These are phyloP conservation scores for Pythium dissimile DNA, from an alignment of 352 stramenopile genomes.

Conservation along the genomic window DNA sequence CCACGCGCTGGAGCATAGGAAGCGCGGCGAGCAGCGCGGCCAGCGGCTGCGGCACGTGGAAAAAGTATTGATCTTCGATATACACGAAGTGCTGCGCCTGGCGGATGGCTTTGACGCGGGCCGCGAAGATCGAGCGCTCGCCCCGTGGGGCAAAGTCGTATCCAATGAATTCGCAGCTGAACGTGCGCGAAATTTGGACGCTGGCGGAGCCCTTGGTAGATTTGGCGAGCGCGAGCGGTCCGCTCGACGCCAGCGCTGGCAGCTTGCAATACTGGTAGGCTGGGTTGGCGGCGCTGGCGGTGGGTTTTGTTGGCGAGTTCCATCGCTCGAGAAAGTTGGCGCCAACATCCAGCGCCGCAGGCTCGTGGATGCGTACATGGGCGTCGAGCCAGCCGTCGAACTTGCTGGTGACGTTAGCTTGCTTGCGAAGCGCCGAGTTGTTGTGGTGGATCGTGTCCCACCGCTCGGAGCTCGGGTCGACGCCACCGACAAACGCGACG, in stretches of 20 bases:
- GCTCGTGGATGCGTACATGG: constrained; percentile 18
- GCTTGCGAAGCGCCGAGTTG: constrained; percentile 6
- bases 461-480: constrained; percentile 25
- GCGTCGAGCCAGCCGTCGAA: constrained; percentile 31
- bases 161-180: constrained; percentile 22
- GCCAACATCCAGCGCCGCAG: constrained; percentile 19
- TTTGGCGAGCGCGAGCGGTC: constrained; percentile 7
- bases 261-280: neutral
- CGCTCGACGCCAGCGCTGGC: neutral
- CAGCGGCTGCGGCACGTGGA: constrained; percentile 26
- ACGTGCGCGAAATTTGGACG: constrained; percentile 33
- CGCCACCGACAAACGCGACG: constrained; percentile 29
- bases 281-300: neutral
- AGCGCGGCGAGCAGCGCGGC: constrained; percentile 18
- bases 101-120: constrained; percentile 28
- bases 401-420: neutral
- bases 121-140: constrained; percentile 26
- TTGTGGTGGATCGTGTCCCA: constrained; percentile 32
- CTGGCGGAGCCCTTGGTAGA: constrained; percentile 22
- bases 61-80: constrained; percentile 43
- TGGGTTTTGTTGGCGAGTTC: constrained; percentile 25
- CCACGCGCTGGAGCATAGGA: constrained; percentile 20
- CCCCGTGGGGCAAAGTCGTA: constrained; percentile 24
- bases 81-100: constrained; percentile 35
- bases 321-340: constrained; percentile 31